Evolutionary conservation across 2,329 filamentous ascomycete species (phyloP), one percentile per base, ranked within the genome.

Genomic region (Microsporum ferrugineum): DNA sequence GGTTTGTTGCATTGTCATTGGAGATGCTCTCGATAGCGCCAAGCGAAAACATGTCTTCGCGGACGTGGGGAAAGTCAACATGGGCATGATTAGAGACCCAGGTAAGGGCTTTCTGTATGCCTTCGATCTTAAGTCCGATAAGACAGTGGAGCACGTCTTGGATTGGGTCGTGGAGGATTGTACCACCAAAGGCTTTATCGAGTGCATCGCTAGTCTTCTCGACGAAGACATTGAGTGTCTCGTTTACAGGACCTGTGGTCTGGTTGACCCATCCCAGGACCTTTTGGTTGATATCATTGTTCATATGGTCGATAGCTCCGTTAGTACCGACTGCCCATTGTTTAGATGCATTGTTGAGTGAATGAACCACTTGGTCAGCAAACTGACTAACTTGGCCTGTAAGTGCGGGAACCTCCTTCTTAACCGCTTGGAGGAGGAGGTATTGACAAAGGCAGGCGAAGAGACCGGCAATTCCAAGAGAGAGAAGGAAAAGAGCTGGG

Each of bases 1-100:
- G 68, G 8, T 78, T 78, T 66, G 88, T 82, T 41, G 81, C 82
- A 53, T 81, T 72, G 60, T 75, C 74, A 59, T 75, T 72, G 62
- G 76, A 73, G 55, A 83, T 72, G 67, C 80, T 79, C 31, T 77
- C 79, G 36, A 84, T 77, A 61, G 91, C 88, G 47, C 91, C 91
- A 59, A 86, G 77, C 62, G 89, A 92, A 76, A 97, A 95, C 0
- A 88, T 88, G 71, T 96, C 82, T 68, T 89, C 87, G 31, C 84
- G 79, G 63, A 97, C 85, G 59, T 83, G 75, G 0, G 94, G 94
- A 67, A 99, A 87, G 63, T 84, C 78, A 67, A 99, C 82, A 64
- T 94, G 83, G 2, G 94, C 90, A 71, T 97, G 79, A 66, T 97
- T 87, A 68, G 88, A 84, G 8, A 96, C 88, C 92, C 92, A 99